These are phyloP conservation scores for Fusarium oligoseptatum DNA, from an alignment of 2,329 filamentous ascomycete species.

Conservation along the genomic window DNA sequence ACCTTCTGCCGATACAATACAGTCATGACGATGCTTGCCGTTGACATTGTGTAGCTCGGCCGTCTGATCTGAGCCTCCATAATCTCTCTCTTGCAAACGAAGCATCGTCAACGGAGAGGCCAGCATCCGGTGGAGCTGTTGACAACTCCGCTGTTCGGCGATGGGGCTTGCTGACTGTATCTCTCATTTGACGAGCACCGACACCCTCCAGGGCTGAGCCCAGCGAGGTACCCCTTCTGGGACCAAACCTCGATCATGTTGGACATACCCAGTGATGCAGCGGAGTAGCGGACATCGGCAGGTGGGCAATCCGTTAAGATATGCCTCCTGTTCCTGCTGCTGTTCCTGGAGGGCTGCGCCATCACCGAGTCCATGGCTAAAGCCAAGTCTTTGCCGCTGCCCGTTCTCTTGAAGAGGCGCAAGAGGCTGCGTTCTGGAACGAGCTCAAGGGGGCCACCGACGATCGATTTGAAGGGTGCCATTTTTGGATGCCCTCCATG, in stretches of 20 bases:
- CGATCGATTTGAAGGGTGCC: slow-evolving; percentile 5
- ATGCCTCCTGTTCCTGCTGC: neutral
- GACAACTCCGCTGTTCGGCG: slow-evolving; percentile 16
- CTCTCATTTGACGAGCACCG: slow-evolving; percentile 18
- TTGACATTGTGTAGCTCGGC: neutral
- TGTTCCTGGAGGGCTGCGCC: slow-evolving; percentile 10
- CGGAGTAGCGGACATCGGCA: neutral
- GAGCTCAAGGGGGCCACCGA: neutral
- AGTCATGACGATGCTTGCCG: neutral
- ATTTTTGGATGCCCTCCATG: slow-evolving; percentile 9
- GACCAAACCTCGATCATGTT: neutral
- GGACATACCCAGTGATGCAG: slow-evolving; percentile 11
- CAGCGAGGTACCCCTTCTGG: neutral
- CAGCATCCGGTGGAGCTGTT: slow-evolving; percentile 18
- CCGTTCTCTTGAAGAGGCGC: slow-evolving; percentile 1
- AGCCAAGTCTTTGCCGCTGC: neutral
- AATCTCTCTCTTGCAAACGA: slow-evolving; percentile 1
- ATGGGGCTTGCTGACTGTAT: slow-evolving; percentile 17
- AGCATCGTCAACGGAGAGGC: slow-evolving; percentile 7
- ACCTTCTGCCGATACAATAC: neutral
- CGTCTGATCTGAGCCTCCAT: neutral
- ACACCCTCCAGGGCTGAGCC: slow-evolving; percentile 6
- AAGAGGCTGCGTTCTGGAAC: slow-evolving; percentile 31
- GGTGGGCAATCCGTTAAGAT: neutral
- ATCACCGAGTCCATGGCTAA: neutral